These are phyloP conservation scores for Lactarius hengduanensis DNA, from an alignment of 768 basidiomycete genomes.

Conservation along the genomic window DNA sequence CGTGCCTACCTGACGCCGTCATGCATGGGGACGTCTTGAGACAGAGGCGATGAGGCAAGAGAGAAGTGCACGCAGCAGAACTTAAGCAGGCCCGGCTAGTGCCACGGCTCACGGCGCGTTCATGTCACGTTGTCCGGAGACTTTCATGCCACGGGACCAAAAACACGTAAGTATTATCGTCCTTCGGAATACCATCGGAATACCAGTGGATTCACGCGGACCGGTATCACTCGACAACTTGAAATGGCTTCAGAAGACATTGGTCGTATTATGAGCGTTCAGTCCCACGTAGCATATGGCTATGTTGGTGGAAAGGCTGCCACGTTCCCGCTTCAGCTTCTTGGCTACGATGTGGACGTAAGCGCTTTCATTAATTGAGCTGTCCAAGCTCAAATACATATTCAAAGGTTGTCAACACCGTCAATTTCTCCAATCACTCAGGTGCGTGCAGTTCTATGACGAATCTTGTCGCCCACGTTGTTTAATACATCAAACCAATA, in stretches of 20 bases:
- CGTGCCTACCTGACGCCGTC: conserved; percentile 54
- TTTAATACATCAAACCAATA: conserved; percentile 34
- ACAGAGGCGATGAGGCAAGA: background rate
- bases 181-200: too few relatives aligned
- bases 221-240: background rate
- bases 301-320: conserved; percentile 90
- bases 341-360: conserved; percentile 96
- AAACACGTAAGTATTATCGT: conserved; percentile 11
- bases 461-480: background rate
- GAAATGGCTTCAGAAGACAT: conserved; percentile 13
- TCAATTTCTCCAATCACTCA: conserved; percentile 93
- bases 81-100: background rate
- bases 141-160: conserved; percentile 9
- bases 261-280: conserved; percentile 80
- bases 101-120: conserved; percentile 10
- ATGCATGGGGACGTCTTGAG: conserved; percentile 22
- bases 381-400: conserved; percentile 1
- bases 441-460: conserved; percentile 45
- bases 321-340: conserved; percentile 72
- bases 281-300: conserved; percentile 91
- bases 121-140: conserved; percentile 16
- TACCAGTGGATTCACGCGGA: background rate
- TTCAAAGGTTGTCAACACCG: conserved; percentile 78
- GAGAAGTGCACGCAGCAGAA: conserved; percentile 11
- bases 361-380: conserved; percentile 32